phyloP scores from a whole-genome alignment of 495 filamentous ascomycete genomes.

The Hypomontagnella monticulosa region DNA sequence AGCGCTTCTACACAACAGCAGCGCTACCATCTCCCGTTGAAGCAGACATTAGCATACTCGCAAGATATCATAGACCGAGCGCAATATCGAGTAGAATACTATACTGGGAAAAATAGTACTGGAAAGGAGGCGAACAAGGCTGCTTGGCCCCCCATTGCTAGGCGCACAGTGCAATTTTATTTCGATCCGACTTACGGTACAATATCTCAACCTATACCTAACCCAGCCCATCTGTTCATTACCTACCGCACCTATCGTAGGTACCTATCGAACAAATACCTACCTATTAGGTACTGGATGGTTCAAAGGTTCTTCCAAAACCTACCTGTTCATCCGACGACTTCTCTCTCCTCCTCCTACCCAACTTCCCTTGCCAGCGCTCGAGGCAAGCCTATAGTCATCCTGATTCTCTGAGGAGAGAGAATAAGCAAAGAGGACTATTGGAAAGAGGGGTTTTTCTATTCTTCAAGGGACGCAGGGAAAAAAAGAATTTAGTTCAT shows the following conservation, averaged over 20 bases:
- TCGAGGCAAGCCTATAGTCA: not conserved
- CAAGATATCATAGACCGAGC: not conserved
- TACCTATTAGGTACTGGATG: not conserved
- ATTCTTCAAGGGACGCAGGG: not conserved
- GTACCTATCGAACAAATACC: not conserved
- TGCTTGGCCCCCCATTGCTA: conserved; percentile 8
- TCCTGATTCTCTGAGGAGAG: not conserved
- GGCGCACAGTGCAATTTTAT: conserved; percentile 29
- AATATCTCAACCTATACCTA: not conserved
- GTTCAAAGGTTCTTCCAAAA: conserved; percentile 9
- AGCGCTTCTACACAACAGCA: conserved; percentile 27
- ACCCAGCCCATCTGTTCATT: no score
- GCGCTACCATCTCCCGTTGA: conserved; percentile 14
- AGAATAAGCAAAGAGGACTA: not conserved
- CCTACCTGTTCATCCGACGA: not conserved
- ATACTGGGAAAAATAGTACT: not conserved
- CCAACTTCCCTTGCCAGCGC: not conserved
- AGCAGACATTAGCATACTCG: not conserved
- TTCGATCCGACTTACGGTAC: conserved; percentile 3
- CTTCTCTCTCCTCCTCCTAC: conserved; percentile 5
- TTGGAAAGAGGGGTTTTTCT: conserved; percentile 18
- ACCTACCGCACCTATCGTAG: no score
- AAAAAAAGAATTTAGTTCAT: conserved; percentile 11
- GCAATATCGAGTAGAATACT: not conserved
- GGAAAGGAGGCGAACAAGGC: not conserved